Evolutionary conservation across 495 filamentous ascomycete species (phyloP), one percentile per base, ranked within the genome.

Genomic region (Pyronema domesticum): DNA sequence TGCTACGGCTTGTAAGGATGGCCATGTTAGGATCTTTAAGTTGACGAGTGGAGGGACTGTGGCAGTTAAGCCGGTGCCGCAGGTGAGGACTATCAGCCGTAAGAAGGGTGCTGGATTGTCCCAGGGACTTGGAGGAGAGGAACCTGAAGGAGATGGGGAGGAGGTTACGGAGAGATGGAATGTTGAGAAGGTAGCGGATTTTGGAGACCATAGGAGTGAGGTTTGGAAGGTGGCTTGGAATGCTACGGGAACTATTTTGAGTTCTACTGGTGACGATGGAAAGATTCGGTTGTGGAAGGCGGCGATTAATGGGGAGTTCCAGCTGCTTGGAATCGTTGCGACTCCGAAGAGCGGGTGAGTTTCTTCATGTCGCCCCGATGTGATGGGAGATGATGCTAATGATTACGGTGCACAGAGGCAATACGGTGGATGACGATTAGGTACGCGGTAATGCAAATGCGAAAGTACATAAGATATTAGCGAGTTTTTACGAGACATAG

Each of bases 1-100:
- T 58, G 93, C 91, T 6, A 93, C 89, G 34, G 89, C 86, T 0
- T 86, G 85, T 63, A 88, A 89, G 65, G 91, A 99, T 64, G 89
- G 91, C 3, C 79, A 78, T 56, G 75, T 96, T 45, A 76, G 93
- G 19, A 80, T 96, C 5, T 95, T 88, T 60, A 76, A 87, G 63
- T 69, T 99, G 0, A 76, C 78, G 36, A 83, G 85, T 10, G 40
- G 35, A 17, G 19, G 44, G 5, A 55, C 45, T 47, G 53, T 30
- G 9, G 13, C 19, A 53, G 59, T 10, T 43, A 45, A 46, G 9
- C 56, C 49, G 58, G 60, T 46, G 18, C 53, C 49, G 46, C 59
- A 45, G 60, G 68, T 40, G 57, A 63, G 49, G 36, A 42, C 39
- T 7, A 53, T 46, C 36, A 57, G 64, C 46, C 56, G 46, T n/a